Percentiles rank a stretch among this genome's conserved stretches.
Conservation (phyloP, 208 protist genomes). For the Trypanosoma scelopori region DNA sequence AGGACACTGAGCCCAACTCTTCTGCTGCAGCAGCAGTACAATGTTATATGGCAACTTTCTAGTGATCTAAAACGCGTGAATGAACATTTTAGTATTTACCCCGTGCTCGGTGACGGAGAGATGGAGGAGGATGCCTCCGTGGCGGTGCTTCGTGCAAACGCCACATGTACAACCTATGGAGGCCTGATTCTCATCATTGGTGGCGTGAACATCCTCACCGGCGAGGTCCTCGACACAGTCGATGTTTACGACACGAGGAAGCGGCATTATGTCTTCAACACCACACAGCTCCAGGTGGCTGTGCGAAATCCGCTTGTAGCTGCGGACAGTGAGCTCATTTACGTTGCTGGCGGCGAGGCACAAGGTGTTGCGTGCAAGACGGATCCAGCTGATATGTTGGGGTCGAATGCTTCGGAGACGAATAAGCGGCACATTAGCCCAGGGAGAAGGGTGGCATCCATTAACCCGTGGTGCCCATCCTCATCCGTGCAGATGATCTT, state of each 20-base stretch:
- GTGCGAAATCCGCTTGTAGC: slow-evolving; percentile 23
- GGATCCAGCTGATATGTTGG: not conserved
- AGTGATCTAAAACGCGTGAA: slow-evolving; percentile 8
- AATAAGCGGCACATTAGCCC: not conserved
- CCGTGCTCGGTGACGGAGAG: not conserved
- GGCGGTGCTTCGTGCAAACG: slow-evolving; percentile 21
- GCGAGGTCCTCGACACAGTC: not conserved
- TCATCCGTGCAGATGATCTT: slow-evolving; percentile 5
- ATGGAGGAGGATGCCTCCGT: not conserved
- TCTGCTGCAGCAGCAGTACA: slow-evolving; percentile 13
- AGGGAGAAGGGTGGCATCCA: not conserved
- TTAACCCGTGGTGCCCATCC: slow-evolving; percentile 2
- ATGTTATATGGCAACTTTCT: slow-evolving; percentile 20
- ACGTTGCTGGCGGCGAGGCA: slow-evolving; percentile 21
- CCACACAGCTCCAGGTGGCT: slow-evolving; percentile 1
- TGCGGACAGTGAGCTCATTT: slow-evolving; percentile 26
- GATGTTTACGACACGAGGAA: slow-evolving; percentile 29
- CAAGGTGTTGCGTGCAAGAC: not conserved
- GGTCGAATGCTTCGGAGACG: not conserved
- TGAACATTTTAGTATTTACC: slow-evolving; percentile 11
- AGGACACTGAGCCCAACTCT: not conserved
- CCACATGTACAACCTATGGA: slow-evolving; percentile 24
- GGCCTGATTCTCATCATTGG: slow-evolving; percentile 28
- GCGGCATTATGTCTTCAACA: slow-evolving; percentile 5
- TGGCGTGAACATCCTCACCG: slow-evolving; percentile 24